phyloP scores from a whole-genome alignment of 2,329 filamentous ascomycete species.

The Podosphaera fusca region DNA sequence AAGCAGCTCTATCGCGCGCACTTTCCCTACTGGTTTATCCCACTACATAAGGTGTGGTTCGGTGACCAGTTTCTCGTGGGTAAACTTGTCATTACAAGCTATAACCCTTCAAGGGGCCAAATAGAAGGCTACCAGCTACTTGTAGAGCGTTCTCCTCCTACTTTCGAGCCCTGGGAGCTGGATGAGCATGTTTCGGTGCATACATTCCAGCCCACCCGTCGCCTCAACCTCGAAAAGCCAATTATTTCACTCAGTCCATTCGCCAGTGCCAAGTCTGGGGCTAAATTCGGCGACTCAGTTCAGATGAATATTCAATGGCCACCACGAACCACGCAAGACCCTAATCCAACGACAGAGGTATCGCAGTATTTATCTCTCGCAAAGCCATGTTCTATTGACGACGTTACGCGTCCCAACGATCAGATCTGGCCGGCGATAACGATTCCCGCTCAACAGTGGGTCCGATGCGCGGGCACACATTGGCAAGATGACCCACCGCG shows the following conservation, averaged over 20 bases:
- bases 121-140: constrained; percentile 65
- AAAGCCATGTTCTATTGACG: constrained; percentile 17
- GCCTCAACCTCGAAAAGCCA: constrained; percentile 52
- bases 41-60: constrained; percentile 68
- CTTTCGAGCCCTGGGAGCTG: constrained; percentile 38
- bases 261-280: constrained; percentile 1
- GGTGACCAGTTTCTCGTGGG: constrained; percentile 50
- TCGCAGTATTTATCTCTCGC: constrained; percentile 48
- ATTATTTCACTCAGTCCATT: constrained; percentile 22
- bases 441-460: constrained; percentile 32
- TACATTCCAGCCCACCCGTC: constrained; percentile 45
- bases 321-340: constrained; percentile 11
- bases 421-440: constrained; percentile 54
- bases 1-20: constrained; percentile 50
- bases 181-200: constrained; percentile 46
- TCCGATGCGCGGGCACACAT: constrained; percentile 23
- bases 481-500: constrained; percentile 23
- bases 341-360: constrained; percentile 23
- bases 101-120: constrained; percentile 45
- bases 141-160: constrained; percentile 32
- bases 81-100: constrained; percentile 53
- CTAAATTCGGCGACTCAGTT: constrained; percentile 24
- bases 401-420: constrained; percentile 19
- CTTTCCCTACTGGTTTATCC: constrained; percentile 66
- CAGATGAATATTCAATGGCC: constrained; percentile 23